Evolutionary conservation across 2,329 filamentous ascomycete genomes (phyloP), one percentile per base, ranked within the genome.

Genomic region (Arthroderma uncinatum): DNA sequence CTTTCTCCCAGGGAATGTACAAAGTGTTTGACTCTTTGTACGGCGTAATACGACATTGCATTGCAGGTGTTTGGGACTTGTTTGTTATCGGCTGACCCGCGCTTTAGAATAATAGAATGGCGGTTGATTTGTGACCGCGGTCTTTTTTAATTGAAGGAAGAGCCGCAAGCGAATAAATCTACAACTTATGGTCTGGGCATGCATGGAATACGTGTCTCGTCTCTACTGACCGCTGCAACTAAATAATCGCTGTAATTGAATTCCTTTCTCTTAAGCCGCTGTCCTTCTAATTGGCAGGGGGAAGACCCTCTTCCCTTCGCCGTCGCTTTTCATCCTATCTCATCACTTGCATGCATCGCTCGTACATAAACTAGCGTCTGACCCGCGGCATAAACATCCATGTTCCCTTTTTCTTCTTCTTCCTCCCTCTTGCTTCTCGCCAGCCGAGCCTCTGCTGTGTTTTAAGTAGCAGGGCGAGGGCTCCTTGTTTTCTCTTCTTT

Each of bases 171-270:
- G n/a, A n/a, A n/a, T n/a, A n/a, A n/a, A n/a, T n/a, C n/a, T n/a
- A n/a, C n/a, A n/a, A n/a, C n/a, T n/a, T n/a, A n/a, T 47, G 9
- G 19, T 48, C 44, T 50, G 44, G 44, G 44, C 44, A 50, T 50
- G 44, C 44, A 50, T 50, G 44, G 14, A 47, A 50, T 50, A 50
- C 44, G 44, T 50, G 44, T 50, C 44, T 50, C 44, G 44, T 30
- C 44, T 30, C 44, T 50, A 50, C 44, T 50, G 23, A 12, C 12
- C 25, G 23, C 16, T 30, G 36, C 44, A 12, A 30, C n/a, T 28
- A n/a, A 16, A 16, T 14, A 50, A 33, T 44, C 25, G 8, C 10
- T 12, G 19, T 23, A 25, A 19, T 19, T 19, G 39, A 37, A 4
- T 37, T 37, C 34, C 12, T 37, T 37, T 12, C 14, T 9, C 9